phyloP scores from a whole-genome alignment of 176 grass and related monocot species.

The Juncus effusus region DNA sequence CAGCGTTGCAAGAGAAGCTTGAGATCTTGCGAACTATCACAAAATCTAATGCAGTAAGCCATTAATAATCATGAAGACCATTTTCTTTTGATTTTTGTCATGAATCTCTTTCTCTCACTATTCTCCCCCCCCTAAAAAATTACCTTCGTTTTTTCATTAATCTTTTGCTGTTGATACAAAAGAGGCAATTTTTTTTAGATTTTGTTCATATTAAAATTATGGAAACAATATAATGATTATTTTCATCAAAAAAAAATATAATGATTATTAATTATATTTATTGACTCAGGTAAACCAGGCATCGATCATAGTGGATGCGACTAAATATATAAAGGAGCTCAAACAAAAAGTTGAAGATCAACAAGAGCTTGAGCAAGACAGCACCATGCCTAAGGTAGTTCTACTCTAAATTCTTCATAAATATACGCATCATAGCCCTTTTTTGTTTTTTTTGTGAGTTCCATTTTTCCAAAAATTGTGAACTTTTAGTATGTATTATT shows the following conservation, averaged over 20 bases:
- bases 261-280: background rate
- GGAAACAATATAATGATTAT: background rate
- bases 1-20: conserved; percentile 47
- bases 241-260: background rate
- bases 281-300: conserved; percentile 44
- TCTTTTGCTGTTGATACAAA: background rate
- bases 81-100: background rate
- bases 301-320: conserved; percentile 56
- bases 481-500: too few species aligned
- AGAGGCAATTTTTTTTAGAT: background rate
- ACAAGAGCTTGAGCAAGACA: conserved; percentile 15
- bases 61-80: conserved; percentile 8
- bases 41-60: conserved; percentile 43
- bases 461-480: background rate
- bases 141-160: too few species aligned
- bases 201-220: too few species aligned
- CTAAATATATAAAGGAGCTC: conserved; percentile 63
- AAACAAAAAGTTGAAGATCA: conserved; percentile 48
- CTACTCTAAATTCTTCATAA: background rate
- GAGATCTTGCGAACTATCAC: conserved; percentile 53
- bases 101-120: conserved; percentile 7
- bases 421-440: background rate
- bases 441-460: background rate
- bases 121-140: too few species aligned
- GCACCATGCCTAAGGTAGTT: conserved; percentile 21